Evolutionary conservation across 148 eudicot species (phyloP).

Genomic region (Cornus suecica): DNA sequence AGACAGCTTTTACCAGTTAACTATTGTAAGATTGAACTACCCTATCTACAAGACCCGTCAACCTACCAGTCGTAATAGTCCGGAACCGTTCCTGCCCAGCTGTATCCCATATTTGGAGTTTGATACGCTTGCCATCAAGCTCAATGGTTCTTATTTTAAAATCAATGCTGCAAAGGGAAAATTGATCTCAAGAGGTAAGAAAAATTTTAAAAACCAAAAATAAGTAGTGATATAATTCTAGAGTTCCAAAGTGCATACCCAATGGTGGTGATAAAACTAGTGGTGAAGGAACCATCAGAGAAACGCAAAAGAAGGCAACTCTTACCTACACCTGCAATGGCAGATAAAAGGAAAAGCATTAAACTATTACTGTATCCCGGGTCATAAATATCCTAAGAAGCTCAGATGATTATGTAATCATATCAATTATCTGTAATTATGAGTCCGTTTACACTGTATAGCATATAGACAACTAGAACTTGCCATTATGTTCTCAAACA

Average conservation of each 20-base stretch:
- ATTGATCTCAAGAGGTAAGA: neutral
- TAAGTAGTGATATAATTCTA: neutral
- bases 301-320: constrained; percentile 97
- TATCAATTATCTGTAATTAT: constrained; percentile 12
- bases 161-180: constrained; percentile 24
- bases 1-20: neutral
- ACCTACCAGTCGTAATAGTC: constrained; percentile 33
- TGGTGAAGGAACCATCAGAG: constrained; percentile 95
- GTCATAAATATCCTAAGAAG: neutral
- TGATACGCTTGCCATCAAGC: constrained; percentile 36
- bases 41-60: neutral
- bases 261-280: constrained; percentile 92
- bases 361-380: neutral
- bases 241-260: constrained; percentile 38
- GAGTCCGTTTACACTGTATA: neutral
- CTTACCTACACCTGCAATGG: constrained; percentile 83
- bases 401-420: neutral
- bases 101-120: constrained; percentile 42
- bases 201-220: neutral
- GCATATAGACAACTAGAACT: neutral
- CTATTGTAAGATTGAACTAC: neutral
- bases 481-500: constrained; percentile 1
- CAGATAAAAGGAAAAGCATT: constrained; percentile 3
- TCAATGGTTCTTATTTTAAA: constrained; percentile 37
- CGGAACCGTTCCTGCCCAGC: constrained; percentile 42